Conservation (phyloP, 352 stramenopile species). For the Pythium folliculosum region DNA sequence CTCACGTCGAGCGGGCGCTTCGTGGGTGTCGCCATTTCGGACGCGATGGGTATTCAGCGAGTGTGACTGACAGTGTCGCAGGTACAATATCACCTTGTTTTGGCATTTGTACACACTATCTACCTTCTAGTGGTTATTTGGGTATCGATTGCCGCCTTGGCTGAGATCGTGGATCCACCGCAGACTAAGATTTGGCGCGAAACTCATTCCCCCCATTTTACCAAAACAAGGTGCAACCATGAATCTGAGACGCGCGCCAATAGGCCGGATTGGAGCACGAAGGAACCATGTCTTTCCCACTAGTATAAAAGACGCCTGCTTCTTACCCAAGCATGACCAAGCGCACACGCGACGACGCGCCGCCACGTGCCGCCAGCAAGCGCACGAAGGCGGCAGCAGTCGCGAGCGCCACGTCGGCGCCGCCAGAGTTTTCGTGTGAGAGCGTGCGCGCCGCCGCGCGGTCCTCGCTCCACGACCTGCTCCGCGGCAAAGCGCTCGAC, state of each 20-base stretch:
- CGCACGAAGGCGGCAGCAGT: neutral
- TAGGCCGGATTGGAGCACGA: neutral
- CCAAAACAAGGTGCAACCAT: constrained; percentile 14
- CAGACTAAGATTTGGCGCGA: constrained; percentile 10
- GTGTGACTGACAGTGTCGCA: neutral
- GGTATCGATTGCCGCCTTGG: too few species aligned
- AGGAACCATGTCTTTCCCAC: neutral
- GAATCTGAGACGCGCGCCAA: constrained; percentile 14
- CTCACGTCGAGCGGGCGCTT: constrained; percentile 6
- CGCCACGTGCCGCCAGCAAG: neutral
- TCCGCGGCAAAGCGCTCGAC: neutral
- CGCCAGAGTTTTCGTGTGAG: constrained; percentile 16
- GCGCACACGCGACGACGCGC: neutral
- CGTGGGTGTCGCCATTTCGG: neutral
- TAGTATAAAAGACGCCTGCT: neutral
- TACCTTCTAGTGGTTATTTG: neutral
- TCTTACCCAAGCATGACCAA: neutral
- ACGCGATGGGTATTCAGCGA: too few species aligned
- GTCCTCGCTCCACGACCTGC: neutral
- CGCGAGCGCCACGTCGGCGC: neutral
- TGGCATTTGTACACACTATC: neutral
- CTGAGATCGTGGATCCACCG: too few species aligned
- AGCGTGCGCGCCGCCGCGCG: constrained; percentile 15
- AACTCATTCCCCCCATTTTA: neutral
- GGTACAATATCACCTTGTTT: neutral